These are phyloP conservation scores for Didymella exigua DNA, from an alignment of 2,329 filamentous ascomycete genomes.

Conservation along the genomic window DNA sequence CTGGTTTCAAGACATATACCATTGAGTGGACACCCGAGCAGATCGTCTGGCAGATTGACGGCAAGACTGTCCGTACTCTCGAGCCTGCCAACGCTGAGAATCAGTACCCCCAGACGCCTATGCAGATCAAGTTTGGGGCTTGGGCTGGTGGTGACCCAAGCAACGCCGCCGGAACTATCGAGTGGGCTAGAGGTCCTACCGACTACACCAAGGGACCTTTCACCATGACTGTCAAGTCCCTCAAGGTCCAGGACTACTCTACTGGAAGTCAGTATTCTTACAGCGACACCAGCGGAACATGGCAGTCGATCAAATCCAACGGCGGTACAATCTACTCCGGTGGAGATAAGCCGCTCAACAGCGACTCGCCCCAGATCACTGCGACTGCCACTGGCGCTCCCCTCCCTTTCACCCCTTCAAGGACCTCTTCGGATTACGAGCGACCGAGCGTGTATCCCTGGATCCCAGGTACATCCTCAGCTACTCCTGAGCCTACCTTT, in stretches of 20 bases:
- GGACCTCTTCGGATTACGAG: conserved; percentile 57
- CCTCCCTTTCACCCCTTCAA: conserved; percentile 70
- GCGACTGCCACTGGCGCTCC: conserved; percentile 66
- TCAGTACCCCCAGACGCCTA: conserved; percentile 93
- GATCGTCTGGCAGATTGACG: conserved; percentile 86
- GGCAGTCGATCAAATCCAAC: conserved; percentile 81
- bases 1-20: conserved; percentile 80
- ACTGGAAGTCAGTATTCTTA: conserved; percentile 87
- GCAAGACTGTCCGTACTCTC: conserved; percentile 76
- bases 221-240: conserved; percentile 78
- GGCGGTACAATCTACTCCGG: conserved; percentile 74
- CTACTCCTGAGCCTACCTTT: conserved; percentile 53
- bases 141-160: conserved; percentile 89
- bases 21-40: conserved; percentile 88
- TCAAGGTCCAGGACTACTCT: conserved; percentile 87
- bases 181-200: conserved; percentile 85
- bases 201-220: conserved; percentile 85
- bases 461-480: conserved; percentile 62
- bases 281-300: conserved; percentile 75
- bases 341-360: conserved; percentile 58
- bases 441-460: conserved; percentile 61
- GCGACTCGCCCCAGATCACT: conserved; percentile 66
- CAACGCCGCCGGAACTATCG: conserved; percentile 81
- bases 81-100: conserved; percentile 69
- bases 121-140: conserved; percentile 88